phyloP scores from a whole-genome alignment of 2,329 filamentous ascomycete genomes.

The Nemania bipapillata region DNA sequence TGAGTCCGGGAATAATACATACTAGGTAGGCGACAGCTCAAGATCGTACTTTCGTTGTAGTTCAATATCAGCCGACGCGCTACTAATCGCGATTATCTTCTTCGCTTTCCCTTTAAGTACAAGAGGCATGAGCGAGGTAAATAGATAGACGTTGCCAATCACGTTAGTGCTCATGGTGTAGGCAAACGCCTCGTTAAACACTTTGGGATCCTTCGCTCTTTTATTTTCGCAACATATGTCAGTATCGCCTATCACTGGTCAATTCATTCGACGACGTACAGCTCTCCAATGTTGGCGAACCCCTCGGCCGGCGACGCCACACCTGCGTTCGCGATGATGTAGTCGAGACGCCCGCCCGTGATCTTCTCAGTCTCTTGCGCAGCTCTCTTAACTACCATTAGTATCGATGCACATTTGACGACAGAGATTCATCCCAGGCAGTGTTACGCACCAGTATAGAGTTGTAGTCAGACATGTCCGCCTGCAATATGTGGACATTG shows the following conservation, averaged over 20 bases:
- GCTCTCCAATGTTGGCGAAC: no score
- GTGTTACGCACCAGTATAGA: conserved; percentile 12
- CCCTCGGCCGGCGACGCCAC: no score
- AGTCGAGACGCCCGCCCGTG: conserved; percentile 58
- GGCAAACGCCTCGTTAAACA: no score
- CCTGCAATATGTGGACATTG: conserved; percentile 62
- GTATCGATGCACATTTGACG: not conserved
- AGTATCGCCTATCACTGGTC: no score
- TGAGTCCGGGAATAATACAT: no score
- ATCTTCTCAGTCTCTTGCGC: conserved; percentile 46
- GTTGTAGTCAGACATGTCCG: conserved; percentile 56
- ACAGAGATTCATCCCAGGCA: no score
- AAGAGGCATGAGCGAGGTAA: conserved; percentile 64
- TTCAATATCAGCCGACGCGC: conserved; percentile 58
- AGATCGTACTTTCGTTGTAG: conserved; percentile 48
- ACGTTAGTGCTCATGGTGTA: no score
- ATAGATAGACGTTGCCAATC: conserved; percentile 62
- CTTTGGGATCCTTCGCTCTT: conserved; percentile 49
- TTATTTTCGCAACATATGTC: no score
- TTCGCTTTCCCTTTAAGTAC: conserved; percentile 62
- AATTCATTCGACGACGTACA: conserved; percentile 46
- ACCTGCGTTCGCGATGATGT: conserved; percentile 64
- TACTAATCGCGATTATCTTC: conserved; percentile 65
- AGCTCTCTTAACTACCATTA: no score
- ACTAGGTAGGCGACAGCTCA: conserved; percentile 62